Evolutionary conservation across 495 filamentous ascomycete genomes (phyloP).

Genomic region (Xylaria venustula): DNA sequence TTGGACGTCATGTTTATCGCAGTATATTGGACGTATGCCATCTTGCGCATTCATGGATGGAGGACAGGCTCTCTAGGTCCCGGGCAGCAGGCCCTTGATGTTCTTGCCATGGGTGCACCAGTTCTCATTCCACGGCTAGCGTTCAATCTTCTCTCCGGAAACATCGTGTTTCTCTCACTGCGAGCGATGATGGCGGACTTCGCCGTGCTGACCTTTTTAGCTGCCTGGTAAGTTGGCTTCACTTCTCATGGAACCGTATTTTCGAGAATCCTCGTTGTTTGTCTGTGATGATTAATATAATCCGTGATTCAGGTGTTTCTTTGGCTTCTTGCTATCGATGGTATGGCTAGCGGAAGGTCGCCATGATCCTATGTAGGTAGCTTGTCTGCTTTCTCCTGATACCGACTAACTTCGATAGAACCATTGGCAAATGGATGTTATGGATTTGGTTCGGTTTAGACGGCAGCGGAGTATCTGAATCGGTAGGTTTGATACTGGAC

Average conservation of each 20-base stretch:
- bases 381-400: neutral
- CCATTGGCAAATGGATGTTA: conserved; percentile 76
- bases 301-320: conserved; percentile 51
- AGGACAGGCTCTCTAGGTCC: conserved; percentile 29
- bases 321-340: conserved; percentile 69
- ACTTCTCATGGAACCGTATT: too few species aligned
- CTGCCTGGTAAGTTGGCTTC: conserved; percentile 49
- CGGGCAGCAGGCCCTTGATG: conserved; percentile 60
- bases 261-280: neutral
- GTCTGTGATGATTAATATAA: neutral
- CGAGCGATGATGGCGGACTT: conserved; percentile 76
- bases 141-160: conserved; percentile 72
- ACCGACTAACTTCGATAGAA: conserved; percentile 37
- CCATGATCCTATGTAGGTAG: conserved; percentile 41
- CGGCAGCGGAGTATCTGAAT: conserved; percentile 66
- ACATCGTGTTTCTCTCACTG: conserved; percentile 69
- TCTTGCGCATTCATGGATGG: conserved; percentile 59
- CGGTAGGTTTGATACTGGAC: conserved; percentile 32
- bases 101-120: conserved; percentile 67
- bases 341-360: conserved; percentile 58
- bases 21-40: conserved; percentile 61
- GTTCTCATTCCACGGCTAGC: conserved; percentile 70
- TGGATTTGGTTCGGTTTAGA: conserved; percentile 81
- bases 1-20: conserved; percentile 65
- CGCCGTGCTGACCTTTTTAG: conserved; percentile 59